Base-by-base conservation (phyloP, 805 yeast species). In the Schwanniomyces pseudopolymorphus region DNA sequence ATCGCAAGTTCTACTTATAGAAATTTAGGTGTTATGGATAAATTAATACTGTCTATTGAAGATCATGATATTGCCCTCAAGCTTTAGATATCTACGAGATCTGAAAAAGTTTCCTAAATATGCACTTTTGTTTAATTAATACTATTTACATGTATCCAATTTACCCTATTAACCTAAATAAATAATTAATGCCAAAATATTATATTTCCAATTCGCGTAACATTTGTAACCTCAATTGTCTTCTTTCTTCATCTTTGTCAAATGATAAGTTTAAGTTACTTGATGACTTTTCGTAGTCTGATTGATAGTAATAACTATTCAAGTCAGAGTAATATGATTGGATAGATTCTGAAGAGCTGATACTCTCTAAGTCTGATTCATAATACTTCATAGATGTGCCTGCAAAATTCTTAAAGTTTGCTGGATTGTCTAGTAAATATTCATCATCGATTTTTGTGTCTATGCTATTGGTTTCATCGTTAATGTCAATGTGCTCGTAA, bases 11-110 rank as follows among this genome's bases (percentile, higher is more conserved):
- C 84, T 8, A 77, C 79, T 35, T 83, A 80, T 57, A 74, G 84
- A 61, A 74, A 76, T 42, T 68, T 81, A 48, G 87, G 87, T 31
- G 79, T 77, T 31, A 65, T 82, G 61, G 86, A 83, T 57, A 70
- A 70, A 48, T 59, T 82, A 43, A 71, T 83, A 39, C 59, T 70
- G 13, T 56, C 61, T 20, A 64, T 80, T 45, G 78, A 74, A 35
- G 73, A 71, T 41, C 52, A 74, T 41, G 70, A 65, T 16, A 44
- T 68, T 43, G 24, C 40, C 6, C 37, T 46, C 24, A 27, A 44
- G n/a, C n/a, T 44, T 3, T 44, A 44, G 35, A 16, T 22, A n/a
- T 25, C 25, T 33, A 26, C 13, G 5, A 9, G 10, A 7, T 26
- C 10, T 9, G 3, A 6, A 35, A 36, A 10, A 25, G 5, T 33